Percentiles rank a stretch among this genome's conserved stretches.
These are phyloP conservation scores for Spergularia marina DNA, from an alignment of 148 eudicot species.

Conservation along the genomic window DNA sequence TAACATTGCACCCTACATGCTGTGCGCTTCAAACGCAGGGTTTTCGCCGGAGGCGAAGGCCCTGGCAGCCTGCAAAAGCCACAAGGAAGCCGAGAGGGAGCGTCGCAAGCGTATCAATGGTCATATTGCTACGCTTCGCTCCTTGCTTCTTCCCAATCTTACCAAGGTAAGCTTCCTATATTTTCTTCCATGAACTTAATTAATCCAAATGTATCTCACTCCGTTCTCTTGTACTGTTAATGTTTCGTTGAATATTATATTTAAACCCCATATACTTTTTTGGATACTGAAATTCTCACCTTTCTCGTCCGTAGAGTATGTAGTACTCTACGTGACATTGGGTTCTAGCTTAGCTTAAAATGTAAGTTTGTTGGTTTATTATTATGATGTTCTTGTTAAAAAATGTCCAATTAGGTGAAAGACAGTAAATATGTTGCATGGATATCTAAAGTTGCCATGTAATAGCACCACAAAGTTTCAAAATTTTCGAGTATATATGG, in stretches of 20 bases:
- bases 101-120: conserved; percentile 77
- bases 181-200: background rate
- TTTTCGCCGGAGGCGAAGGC: conserved; percentile 51
- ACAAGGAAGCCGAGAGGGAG: conserved; percentile 84
- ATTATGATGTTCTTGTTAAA: background rate
- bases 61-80: conserved; percentile 58
- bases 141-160: conserved; percentile 59
- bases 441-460: too few relatives aligned
- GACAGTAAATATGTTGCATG: background rate
- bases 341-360: too few relatives aligned
- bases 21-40: conserved; percentile 24
- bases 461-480: too few relatives aligned
- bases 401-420: background rate
- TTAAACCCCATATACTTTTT: too few relatives aligned
- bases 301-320: too few relatives aligned
- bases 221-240: too few relatives aligned
- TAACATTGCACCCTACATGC: conserved; percentile 12
- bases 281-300: too few relatives aligned
- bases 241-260: too few relatives aligned
- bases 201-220: too few relatives aligned
- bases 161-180: conserved; percentile 50
- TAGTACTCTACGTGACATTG: too few relatives aligned
- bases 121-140: conserved; percentile 76
- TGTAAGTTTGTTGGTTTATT: background rate
- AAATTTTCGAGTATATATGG: too few relatives aligned